Evolutionary conservation across 768 basidiomycete genomes (phyloP).

Genomic region (Lactifluus echinatus): DNA sequence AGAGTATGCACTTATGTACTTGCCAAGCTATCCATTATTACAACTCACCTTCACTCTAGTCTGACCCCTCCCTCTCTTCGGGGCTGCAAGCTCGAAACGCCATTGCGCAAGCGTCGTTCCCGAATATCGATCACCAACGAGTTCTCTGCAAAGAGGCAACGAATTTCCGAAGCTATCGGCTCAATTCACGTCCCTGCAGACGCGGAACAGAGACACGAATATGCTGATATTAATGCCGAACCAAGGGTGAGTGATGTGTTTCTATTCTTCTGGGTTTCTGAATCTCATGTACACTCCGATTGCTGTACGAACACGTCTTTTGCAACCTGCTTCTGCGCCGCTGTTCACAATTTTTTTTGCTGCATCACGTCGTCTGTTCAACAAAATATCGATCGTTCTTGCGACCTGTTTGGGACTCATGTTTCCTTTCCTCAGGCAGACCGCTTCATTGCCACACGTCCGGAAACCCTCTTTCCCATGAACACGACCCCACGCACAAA

Average conservation of each 20-base stretch:
- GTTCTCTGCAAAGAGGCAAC: conserved; percentile 20
- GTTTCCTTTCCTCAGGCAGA: conserved; percentile 37
- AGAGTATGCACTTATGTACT: conserved; percentile 3
- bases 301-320: conserved; percentile 1
- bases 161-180: conserved; percentile 16
- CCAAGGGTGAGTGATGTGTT: conserved; percentile 12
- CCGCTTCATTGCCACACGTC: conserved; percentile 50
- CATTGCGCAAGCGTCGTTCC: conserved; percentile 19
- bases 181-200: conserved; percentile 10
- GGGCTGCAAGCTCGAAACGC: conserved; percentile 19
- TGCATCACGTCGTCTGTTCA: neutral
- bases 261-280: neutral
- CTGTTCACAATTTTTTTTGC: neutral
- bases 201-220: conserved; percentile 9
- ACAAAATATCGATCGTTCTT: neutral
- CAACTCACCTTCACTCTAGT: neutral
- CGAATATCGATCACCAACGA: conserved; percentile 20
- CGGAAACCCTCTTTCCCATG: conserved; percentile 44
- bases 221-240: conserved; percentile 17
- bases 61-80: conserved; percentile 12
- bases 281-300: neutral
- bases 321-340: neutral
- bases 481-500: conserved; percentile 59
- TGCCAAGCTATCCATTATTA: neutral
- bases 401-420: neutral